Percentiles rank a stretch among this genome's conserved stretches.
Evolutionary conservation across 768 basidiomycete species (phyloP).

Genomic region (Termitomyces bulborhizus): DNA sequence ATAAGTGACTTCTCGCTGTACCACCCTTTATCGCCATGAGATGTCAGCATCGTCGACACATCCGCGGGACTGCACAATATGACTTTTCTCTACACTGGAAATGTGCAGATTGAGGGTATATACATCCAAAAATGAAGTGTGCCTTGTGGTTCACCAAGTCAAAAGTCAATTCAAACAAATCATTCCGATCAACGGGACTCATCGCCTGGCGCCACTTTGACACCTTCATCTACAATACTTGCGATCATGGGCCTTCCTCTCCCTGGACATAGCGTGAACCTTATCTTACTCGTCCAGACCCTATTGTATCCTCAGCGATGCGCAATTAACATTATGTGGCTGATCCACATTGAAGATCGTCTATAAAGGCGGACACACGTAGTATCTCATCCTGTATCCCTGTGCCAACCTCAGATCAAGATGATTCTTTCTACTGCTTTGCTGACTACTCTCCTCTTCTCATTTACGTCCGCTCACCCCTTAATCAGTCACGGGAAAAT

Average conservation of each 20-base stretch:
- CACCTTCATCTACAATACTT: background rate
- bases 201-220: background rate
- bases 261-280: background rate
- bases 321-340: background rate
- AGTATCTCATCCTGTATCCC: background rate
- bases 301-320: background rate
- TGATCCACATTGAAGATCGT: background rate
- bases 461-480: slow-evolving; percentile 39
- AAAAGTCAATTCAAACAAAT: too few species aligned
- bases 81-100: too few species aligned
- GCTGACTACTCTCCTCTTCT: slow-evolving; percentile 37
- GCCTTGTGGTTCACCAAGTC: too few species aligned
- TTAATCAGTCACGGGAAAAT: slow-evolving; percentile 31
- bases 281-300: background rate
- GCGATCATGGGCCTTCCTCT: background rate
- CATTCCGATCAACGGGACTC: background rate
- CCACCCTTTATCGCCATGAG: too few species aligned
- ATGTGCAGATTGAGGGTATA: background rate
- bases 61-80: too few species aligned
- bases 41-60: too few species aligned
- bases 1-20: too few species aligned
- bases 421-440: slow-evolving; percentile 33
- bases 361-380: background rate
- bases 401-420: background rate
- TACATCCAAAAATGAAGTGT: background rate